Percentiles rank a stretch among this genome's conserved stretches.
These are phyloP conservation scores for Metarhizium anisopliae DNA, from an alignment of 2,329 filamentous ascomycete species.

Conservation along the genomic window DNA sequence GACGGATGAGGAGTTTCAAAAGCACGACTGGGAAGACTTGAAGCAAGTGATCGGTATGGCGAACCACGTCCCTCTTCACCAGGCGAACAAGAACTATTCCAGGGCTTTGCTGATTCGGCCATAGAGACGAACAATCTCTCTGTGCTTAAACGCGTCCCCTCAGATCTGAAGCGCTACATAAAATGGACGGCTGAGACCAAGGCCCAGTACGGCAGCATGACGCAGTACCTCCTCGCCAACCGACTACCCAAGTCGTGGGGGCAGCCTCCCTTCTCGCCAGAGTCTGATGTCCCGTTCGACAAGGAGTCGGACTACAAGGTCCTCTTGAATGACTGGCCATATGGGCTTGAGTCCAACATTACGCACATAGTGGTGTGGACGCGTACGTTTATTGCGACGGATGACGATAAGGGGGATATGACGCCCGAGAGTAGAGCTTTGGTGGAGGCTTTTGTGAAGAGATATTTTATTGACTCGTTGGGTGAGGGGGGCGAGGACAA, in stretches of 20 bases:
- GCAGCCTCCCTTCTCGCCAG: slow-evolving; percentile 43
- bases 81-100: no score
- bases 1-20: slow-evolving; percentile 61
- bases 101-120: neutral
- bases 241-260: slow-evolving; percentile 62
- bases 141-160: slow-evolving; percentile 69
- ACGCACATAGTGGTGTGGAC: slow-evolving; percentile 90
- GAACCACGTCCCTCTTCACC: neutral
- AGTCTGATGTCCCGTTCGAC: slow-evolving; percentile 41
- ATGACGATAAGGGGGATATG: slow-evolving; percentile 61
- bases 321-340: slow-evolving; percentile 89
- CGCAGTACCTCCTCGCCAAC: slow-evolving; percentile 66
- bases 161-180: slow-evolving; percentile 71
- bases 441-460: slow-evolving; percentile 61
- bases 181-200: slow-evolving; percentile 65
- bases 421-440: slow-evolving; percentile 54
- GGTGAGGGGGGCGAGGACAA: slow-evolving; percentile 37
- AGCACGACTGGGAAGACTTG: slow-evolving; percentile 66
- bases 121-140: slow-evolving; percentile 54
- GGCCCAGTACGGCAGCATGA: slow-evolving; percentile 67
- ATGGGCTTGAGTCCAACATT: slow-evolving; percentile 58
- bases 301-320: slow-evolving; percentile 56
- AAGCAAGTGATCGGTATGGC: slow-evolving; percentile 54
- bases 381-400: slow-evolving; percentile 69
- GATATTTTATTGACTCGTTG: slow-evolving; percentile 56